Evolutionary conservation across 1,139 yeast species (phyloP), one percentile per base, ranked within the genome.

Genomic region (Kluyveromyces sp.): DNA sequence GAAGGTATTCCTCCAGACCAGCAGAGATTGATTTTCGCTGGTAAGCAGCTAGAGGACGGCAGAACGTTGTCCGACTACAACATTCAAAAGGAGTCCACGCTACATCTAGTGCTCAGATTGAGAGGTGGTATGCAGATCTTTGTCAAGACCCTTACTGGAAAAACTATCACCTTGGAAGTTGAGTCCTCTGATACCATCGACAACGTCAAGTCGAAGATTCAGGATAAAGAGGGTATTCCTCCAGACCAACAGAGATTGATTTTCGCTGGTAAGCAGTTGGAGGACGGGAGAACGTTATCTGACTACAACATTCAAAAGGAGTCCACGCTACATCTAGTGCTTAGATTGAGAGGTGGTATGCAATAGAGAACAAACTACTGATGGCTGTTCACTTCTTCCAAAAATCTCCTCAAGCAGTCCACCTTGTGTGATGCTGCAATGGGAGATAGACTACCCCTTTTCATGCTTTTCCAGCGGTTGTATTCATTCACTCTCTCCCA

Each of bases 191-290:
- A 79, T 67, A 78, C 84, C 45, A 79, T 79, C 49, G 85, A 79
- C 63, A 79, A 79, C 56, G 96, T 89, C 79, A 89, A 89, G 80
- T 77, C 95, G 71, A 87, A 88, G 82, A 88, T 89, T 72, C 96
- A 87, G 77, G 96, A 87, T 80, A 87, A 87, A 78, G 96, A 88
- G 73, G 96, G 96, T 64, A 88, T 89, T 64, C 96, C 96, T 70
- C 95, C 96, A 57, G 96, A 88, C 73, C 96, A 88, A 72, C 96
- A 89, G 77, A 83, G 96, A 75, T 80, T 88, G 69, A 87, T 89
- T 78, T 89, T 89, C 69, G 96, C 96, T 67, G 96, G 96, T 81
- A 83, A 83, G 74, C 92, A 83, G 70, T 75, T 84, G 58, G 94
- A 84, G 68, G 94, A 83, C 55, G 94, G 94, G 50, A 79, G 94